Percentiles rank a stretch among this genome's conserved stretches.
Evolutionary conservation across 2,329 filamentous ascomycete genomes (phyloP).

Genomic region (Aspergillus sp.): DNA sequence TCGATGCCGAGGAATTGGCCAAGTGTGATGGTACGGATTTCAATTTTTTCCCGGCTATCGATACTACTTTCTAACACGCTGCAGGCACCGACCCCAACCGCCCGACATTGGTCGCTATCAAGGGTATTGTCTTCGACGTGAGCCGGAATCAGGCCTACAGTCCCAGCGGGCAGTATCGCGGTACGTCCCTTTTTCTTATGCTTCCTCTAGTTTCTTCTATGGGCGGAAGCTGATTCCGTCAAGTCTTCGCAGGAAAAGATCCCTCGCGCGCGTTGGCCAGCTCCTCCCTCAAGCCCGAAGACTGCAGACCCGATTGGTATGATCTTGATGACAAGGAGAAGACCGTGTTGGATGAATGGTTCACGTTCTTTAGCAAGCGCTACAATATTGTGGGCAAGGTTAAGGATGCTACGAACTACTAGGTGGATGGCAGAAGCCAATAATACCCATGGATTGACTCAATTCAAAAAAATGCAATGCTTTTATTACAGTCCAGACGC

Average conservation of each 20-base stretch:
- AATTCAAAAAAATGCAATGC: not conserved
- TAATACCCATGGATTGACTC: not conserved
- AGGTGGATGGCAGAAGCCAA: conserved; percentile 1
- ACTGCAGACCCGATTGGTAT: conserved; percentile 75
- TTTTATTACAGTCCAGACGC: conserved; percentile 2
- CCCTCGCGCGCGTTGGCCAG: conserved; percentile 84
- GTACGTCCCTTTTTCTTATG: conserved; percentile 45
- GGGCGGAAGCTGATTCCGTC: conserved; percentile 2
- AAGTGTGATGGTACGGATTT: conserved; percentile 68
- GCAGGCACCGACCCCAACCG: conserved; percentile 37
- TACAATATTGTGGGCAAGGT: conserved; percentile 67
- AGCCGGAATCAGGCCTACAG: conserved; percentile 82
- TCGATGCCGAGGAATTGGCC: conserved; percentile 70
- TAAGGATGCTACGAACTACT: conserved; percentile 32
- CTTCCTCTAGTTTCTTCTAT: not conserved
- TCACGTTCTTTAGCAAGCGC: conserved; percentile 90
- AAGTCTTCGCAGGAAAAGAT: conserved; percentile 94
- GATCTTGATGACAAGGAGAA: conserved; percentile 81
- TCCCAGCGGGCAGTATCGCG: conserved; percentile 73
- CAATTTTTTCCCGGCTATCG: not conserved
- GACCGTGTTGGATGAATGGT: conserved; percentile 81
- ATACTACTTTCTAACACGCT: not conserved
- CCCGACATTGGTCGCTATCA: conserved; percentile 56
- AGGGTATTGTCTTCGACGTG: conserved; percentile 94
- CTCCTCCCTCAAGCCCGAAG: conserved; percentile 78